A percentile compares a stretch with the other conserved stretches of the same genome.
Conservation (phyloP, 176 grass and related monocot genomes). For the Aegilops sharonensis region DNA sequence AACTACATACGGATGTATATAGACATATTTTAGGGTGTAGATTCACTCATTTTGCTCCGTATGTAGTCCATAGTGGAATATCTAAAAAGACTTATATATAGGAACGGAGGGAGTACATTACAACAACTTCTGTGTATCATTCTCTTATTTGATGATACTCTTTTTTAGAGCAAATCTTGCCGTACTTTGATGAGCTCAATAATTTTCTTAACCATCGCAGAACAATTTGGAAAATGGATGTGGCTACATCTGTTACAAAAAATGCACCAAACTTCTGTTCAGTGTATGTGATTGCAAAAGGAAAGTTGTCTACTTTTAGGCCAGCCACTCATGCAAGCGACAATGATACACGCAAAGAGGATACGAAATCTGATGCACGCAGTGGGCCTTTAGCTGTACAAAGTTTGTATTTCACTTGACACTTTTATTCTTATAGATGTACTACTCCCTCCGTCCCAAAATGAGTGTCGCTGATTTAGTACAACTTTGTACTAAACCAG, state of each 20-base stretch:
- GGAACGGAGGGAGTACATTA: background rate
- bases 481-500: too few species aligned
- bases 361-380: constrained; percentile 16
- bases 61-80: too few species aligned
- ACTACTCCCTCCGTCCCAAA: too few species aligned
- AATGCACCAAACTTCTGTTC: constrained; percentile 58
- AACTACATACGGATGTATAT: too few species aligned
- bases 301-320: constrained; percentile 67
- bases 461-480: too few species aligned
- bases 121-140: background rate
- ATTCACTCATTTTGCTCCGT: too few species aligned
- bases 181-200: constrained; percentile 13
- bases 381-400: constrained; percentile 34
- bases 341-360: constrained; percentile 28
- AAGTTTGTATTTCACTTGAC: constrained; percentile 34
- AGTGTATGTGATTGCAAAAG: constrained; percentile 82
- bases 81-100: too few species aligned
- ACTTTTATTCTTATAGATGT: background rate
- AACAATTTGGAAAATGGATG: constrained; percentile 66
- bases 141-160: background rate
- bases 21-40: too few species aligned
- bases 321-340: constrained; percentile 46
- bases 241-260: constrained; percentile 64
- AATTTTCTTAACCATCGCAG: constrained; percentile 31
- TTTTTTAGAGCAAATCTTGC: background rate